Percentiles rank a stretch among this genome's conserved stretches.
Conservation (phyloP, 1,284 basidiomycete genomes). For the Cryptococcus sp. region DNA sequence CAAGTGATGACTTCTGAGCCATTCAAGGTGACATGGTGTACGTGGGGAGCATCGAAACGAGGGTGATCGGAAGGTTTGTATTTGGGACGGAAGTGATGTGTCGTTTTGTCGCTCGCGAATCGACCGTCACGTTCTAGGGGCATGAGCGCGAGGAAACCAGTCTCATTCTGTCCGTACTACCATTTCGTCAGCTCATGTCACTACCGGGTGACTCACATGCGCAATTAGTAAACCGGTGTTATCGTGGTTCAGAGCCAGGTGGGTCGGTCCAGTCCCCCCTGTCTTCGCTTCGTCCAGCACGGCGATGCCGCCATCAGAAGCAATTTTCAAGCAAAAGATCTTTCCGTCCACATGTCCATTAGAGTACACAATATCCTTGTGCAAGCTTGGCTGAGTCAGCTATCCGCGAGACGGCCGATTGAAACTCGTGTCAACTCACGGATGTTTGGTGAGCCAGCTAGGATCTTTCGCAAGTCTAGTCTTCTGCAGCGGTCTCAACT, state of each 20-base stretch:
- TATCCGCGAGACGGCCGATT: background rate
- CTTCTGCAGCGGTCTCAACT: background rate
- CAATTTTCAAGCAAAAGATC: constrained; percentile 3
- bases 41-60: constrained; percentile 1
- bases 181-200: background rate
- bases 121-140: background rate
- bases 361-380: constrained; percentile 5
- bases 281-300: constrained; percentile 3
- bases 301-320: background rate
- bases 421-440: background rate
- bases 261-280: constrained; percentile 3
- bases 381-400: background rate
- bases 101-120: background rate
- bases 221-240: background rate
- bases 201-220: background rate
- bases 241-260: background rate
- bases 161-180: background rate
- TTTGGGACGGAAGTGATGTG: background rate
- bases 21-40: constrained; percentile 1
- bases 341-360: constrained; percentile 7
- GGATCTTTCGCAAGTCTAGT: background rate
- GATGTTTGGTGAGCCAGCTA: constrained; percentile 3
- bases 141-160: background rate
- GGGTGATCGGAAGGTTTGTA: background rate
- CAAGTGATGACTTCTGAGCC: background rate